Base-by-base conservation (phyloP, 179 eudicot genomes). In the Actinidia chinensis region DNA sequence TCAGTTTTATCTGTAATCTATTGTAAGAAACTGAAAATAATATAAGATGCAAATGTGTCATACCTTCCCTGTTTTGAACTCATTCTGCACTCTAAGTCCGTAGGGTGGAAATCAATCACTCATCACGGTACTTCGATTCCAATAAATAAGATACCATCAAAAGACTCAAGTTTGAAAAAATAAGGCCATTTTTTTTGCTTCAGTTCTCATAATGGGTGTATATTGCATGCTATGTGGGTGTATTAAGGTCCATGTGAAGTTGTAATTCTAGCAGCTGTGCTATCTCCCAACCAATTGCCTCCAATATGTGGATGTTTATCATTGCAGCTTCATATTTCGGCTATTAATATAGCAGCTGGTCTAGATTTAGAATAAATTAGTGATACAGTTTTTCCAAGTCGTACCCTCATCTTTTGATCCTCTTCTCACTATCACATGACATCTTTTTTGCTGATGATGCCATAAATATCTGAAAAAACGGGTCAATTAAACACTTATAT, bases 381-480 rank as follows among this genome's bases (percentile, higher is more conserved):
- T 2, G 54, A 25, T 14, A 47, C 55, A 22, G 55, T 15, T 43
- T 8, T 71, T 51, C 33, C 17, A 28, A 1, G 43, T 66, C 68
- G 68, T 75, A 90, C n/a, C 94, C 92, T 89, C 89, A 59, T 87
- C 87, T 85, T 86, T 71, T 82, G 86, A 52, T 77, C 83, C 79
- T 87, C 86, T 68, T 87, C 86, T 89, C 92, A n/a, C 69, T 74
- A 13, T 72, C 73, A 42, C 42, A 40, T 36, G 77, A 47, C 83
- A 80, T 81, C 55, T n/a, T n/a, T n/a, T 65, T 82, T 48, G 70
- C 72, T 10, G 82, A 68, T 28, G 84, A 79, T 44, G 83, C 75
- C 83, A 81, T 81, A 51, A 68, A 23, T 54, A 33, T 52, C 73
- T 67, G n/a, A 40, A 71, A 22, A 23, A 71, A 52, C 0, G 14